A percentile compares a stretch with the other conserved stretches of the same genome.
Conservation (phyloP, 78 protist species). For the Chrysochromulina tobinii region DNA sequence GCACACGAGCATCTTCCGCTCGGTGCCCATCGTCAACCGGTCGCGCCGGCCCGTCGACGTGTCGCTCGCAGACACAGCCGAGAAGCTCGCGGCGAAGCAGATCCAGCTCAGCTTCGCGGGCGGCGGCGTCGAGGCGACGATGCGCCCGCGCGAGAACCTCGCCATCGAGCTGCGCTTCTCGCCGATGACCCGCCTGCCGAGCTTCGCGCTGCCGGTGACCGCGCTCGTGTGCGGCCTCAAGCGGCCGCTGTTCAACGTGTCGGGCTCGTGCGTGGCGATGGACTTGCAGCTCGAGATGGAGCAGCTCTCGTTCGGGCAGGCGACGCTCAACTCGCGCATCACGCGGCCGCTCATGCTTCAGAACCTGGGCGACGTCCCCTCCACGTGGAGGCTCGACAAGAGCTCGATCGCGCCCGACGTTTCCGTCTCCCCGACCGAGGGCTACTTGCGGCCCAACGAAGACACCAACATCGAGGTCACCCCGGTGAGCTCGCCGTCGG, state of each 20-base stretch:
- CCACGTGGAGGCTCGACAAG: slow-evolving; percentile 47
- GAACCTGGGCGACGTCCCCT: slow-evolving; percentile 77
- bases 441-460: slow-evolving; percentile 57
- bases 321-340: slow-evolving; percentile 36
- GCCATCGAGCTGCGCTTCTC: slow-evolving; percentile 32
- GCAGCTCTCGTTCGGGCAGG: slow-evolving; percentile 65
- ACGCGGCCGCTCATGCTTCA: slow-evolving; percentile 42
- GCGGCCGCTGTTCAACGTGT: slow-evolving; percentile 40
- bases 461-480: slow-evolving; percentile 59
- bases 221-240: background rate
- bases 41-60: slow-evolving; percentile 31
- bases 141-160: slow-evolving; percentile 42
- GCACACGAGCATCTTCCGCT: background rate
- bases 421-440: slow-evolving; percentile 55
- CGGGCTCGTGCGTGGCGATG: slow-evolving; percentile 68
- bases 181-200: slow-evolving; percentile 40
- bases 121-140: background rate
- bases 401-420: slow-evolving; percentile 23
- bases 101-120: slow-evolving; percentile 22
- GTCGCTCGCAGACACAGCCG: background rate
- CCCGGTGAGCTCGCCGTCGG: no score
- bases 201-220: slow-evolving; percentile 34
- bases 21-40: slow-evolving; percentile 46
- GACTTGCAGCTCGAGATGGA: slow-evolving; percentile 62
- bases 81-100: background rate